Base-by-base conservation (phyloP, 352 stramenopile genomes). In the Phytophthora fragariaefolia region DNA sequence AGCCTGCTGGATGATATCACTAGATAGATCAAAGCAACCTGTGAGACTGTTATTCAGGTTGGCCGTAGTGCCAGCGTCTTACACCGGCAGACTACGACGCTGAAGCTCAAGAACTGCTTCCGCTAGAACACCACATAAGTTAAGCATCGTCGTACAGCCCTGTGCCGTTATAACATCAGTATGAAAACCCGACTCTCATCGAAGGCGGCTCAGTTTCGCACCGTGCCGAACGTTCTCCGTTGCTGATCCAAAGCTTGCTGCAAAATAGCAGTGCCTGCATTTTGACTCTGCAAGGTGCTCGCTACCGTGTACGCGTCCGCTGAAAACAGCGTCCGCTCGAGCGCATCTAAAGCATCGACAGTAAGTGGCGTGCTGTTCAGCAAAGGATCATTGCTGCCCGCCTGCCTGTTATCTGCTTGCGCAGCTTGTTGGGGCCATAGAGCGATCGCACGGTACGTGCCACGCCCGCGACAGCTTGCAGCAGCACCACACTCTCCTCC, bases 171-270 rank as follows among this genome's bases (percentile, higher is more conserved):
- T n/a, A 26, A 17, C 8, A 15, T 12, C 10, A 26, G 1, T 22
- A 30, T 5, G 17, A 43, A 12, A 27, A 24, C n/a, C 4, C n/a
- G 40, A 40, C 15, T 18, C 9, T 34, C 22, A 30, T 28, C 15
- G 42, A 36, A 20, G 15, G 13, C 38, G 20, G 20, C 30, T 27
- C 8, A 28, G 6, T 22, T 23, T 30, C 45, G 15, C 59, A 76
- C 69, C 30, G 69, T 73, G 38, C 69, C 63, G 18, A 73, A 63
- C 2, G 20, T 6, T 48, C 23, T 51, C 6, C 18, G 52, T n/a
- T 76, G 69, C 3, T 69, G 52, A 27, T 66, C 58, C 53, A 76
- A 23, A 15, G 69, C 69, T 54, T 73, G 58, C 12, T 76, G 69
- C 34, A 76, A 53, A 6, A 76, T 59, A 10, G 69, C 63, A 42